Percentiles rank a stretch among this genome's conserved stretches.
These are phyloP conservation scores for Sporisorium graminicola DNA, from an alignment of 1,284 basidiomycete genomes.

Conservation along the genomic window DNA sequence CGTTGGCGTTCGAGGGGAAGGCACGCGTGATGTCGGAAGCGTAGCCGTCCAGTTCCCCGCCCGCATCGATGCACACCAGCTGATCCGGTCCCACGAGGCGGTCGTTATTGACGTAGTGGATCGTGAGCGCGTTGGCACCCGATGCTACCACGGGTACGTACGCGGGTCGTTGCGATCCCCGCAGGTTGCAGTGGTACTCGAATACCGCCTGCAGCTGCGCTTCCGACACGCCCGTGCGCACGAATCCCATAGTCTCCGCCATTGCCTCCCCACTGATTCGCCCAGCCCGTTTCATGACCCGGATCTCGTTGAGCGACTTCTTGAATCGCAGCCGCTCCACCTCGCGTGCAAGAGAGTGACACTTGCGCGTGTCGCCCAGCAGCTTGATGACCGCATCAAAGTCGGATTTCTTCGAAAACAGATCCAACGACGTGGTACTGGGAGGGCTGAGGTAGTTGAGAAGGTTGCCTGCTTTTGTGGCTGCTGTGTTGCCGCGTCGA, in stretches of 20 bases:
- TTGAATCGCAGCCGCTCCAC: constrained; percentile 60
- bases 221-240: constrained; percentile 51
- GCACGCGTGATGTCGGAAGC: constrained; percentile 97
- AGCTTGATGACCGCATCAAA: constrained; percentile 65
- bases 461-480: constrained; percentile 41
- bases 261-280: constrained; percentile 61
- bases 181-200: constrained; percentile 59
- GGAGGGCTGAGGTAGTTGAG: constrained; percentile 66
- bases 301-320: constrained; percentile 64
- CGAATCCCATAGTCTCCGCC: constrained; percentile 63
- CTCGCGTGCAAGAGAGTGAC: constrained; percentile 57
- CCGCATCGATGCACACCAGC: constrained; percentile 67
- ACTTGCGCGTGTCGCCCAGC: constrained; percentile 59
- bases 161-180: constrained; percentile 63
- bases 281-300: constrained; percentile 65
- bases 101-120: constrained; percentile 67
- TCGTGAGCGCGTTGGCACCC: constrained; percentile 61
- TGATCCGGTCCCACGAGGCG: constrained; percentile 41
- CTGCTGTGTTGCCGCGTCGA: constrained; percentile 30
- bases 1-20: constrained; percentile 76
- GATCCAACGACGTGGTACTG: constrained; percentile 56
- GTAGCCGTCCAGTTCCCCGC: constrained; percentile 79
- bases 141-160: constrained; percentile 68
- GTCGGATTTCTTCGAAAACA: constrained; percentile 65
- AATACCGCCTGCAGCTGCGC: constrained; percentile 63